Conservation (phyloP, 2,329 filamentous ascomycete genomes). For the Exophiala bonariae region DNA sequence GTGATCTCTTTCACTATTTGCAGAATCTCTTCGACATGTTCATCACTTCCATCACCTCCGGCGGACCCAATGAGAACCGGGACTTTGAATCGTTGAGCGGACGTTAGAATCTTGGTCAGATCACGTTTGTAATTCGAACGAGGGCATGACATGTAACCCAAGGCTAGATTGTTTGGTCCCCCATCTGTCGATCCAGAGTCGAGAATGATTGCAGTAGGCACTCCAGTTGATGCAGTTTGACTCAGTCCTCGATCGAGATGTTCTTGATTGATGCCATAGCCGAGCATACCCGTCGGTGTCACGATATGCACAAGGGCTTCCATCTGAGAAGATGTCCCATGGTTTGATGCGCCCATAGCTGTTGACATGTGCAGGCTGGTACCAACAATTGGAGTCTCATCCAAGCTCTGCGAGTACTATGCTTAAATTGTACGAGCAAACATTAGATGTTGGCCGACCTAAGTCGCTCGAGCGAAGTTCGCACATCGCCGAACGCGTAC, state of each 20-base stretch:
- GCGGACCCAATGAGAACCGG: constrained; percentile 42
- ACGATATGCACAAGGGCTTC: not conserved
- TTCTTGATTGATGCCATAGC: constrained; percentile 11
- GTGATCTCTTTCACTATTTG: constrained; percentile 29
- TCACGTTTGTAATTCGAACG: constrained; percentile 7
- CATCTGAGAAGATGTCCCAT: too few relatives aligned
- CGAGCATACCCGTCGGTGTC: constrained; percentile 12
- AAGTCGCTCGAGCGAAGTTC: too few relatives aligned
- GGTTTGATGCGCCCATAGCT: not conserved
- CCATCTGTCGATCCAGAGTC: constrained; percentile 36
- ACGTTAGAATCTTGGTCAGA: constrained; percentile 23
- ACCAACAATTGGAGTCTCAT: too few relatives aligned
- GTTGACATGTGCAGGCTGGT: too few relatives aligned
- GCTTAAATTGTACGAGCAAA: too few relatives aligned
- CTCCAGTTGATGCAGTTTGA: constrained; percentile 1
- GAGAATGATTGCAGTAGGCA: constrained; percentile 28
- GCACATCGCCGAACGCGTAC: too few relatives aligned
- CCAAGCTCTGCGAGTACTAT: too few relatives aligned
- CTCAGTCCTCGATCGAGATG: not conserved
- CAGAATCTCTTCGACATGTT: constrained; percentile 34
- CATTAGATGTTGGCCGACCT: too few relatives aligned
- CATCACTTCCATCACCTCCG: constrained; percentile 48
- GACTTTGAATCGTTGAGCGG: constrained; percentile 37
- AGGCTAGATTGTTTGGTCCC: constrained; percentile 32
- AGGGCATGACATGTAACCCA: constrained; percentile 28